phyloP scores from a whole-genome alignment of 768 basidiomycete genomes.

The Pisolithus orientalis region DNA sequence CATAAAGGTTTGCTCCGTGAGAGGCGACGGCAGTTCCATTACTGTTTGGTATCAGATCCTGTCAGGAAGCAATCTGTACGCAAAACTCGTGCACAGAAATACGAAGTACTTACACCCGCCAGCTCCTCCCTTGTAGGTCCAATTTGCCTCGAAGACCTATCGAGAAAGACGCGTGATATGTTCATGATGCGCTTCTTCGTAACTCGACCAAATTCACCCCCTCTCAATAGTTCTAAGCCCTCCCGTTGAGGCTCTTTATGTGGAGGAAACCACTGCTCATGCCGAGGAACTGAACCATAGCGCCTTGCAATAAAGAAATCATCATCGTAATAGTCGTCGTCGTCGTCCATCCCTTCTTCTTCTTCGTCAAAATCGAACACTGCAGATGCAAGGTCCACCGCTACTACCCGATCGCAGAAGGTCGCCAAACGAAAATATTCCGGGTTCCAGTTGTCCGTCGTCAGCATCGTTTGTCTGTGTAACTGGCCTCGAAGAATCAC shows the following conservation, averaged over 20 bases:
- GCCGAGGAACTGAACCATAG: constrained; percentile 27
- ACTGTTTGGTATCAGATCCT: constrained; percentile 76
- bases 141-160: constrained; percentile 33
- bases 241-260: constrained; percentile 54
- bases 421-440: constrained; percentile 18
- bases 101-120: constrained; percentile 38
- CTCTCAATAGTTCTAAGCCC: constrained; percentile 59
- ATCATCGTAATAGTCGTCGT: constrained; percentile 18
- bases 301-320: constrained; percentile 16
- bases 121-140: constrained; percentile 45
- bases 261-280: constrained; percentile 29
- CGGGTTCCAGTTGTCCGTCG: constrained; percentile 1
- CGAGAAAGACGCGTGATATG: constrained; percentile 42
- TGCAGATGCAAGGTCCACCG: not conserved
- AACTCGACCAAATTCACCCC: constrained; percentile 77
- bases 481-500: constrained; percentile 8
- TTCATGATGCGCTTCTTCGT: constrained; percentile 39
- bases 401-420: constrained; percentile 15
- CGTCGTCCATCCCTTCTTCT: not conserved
- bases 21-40: constrained; percentile 74
- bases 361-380: no score
- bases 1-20: constrained; percentile 72
- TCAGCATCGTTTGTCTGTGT: not conserved
- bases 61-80: constrained; percentile 2
- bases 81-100: not conserved